Evolutionary conservation across 345 rosid genomes (phyloP), one percentile per base, ranked within the genome.

Genomic region (Jatropha curcas): DNA sequence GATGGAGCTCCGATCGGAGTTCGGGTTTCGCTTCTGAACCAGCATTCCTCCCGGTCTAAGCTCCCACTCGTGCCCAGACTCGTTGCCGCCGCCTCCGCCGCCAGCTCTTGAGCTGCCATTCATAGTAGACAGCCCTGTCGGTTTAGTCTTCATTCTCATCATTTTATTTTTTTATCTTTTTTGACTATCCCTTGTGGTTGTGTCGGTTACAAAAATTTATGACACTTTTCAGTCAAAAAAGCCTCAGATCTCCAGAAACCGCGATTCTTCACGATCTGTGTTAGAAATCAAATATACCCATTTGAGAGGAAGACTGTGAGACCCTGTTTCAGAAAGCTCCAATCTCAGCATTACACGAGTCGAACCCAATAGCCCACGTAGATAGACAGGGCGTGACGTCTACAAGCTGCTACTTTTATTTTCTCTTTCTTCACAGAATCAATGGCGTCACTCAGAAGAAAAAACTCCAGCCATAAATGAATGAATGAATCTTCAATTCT

Each of bases 1-100:
- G 63, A 80, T 73, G 56, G 92, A 73, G 74, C 37, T 48, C 70
- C 85, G 87, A 77, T 90, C 96, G 67, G 89, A 86, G 66, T 89
- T 93, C 72, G 87, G 90, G 77, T 72, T 84, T 7, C 99, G 86
- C 80, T 91, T 96, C 86, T 96, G 99, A 12, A 96, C 99, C 72
- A 96, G 72, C 99, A 96, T 96, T 41, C 99, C 99, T 7, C 99
- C 98, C 19, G 99, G 99, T 74, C 99, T 84, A 71, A 93, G 78
- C 85, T 96, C 99, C 98, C 92, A 96, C 25, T 89, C 94, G 24
- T 86, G 84, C 39, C 81, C 87, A 39, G 88, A 58, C 77, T 88
- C 94, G 25, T 57, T 74, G 34, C 59, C 73, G 11, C 67, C 82
- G 65, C 71, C 83, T 51, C 75, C 88, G 77, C 77, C 87, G 27